Evolutionary conservation across 1,284 basidiomycete species (phyloP).

Genomic region (Cryptococcus sp.): DNA sequence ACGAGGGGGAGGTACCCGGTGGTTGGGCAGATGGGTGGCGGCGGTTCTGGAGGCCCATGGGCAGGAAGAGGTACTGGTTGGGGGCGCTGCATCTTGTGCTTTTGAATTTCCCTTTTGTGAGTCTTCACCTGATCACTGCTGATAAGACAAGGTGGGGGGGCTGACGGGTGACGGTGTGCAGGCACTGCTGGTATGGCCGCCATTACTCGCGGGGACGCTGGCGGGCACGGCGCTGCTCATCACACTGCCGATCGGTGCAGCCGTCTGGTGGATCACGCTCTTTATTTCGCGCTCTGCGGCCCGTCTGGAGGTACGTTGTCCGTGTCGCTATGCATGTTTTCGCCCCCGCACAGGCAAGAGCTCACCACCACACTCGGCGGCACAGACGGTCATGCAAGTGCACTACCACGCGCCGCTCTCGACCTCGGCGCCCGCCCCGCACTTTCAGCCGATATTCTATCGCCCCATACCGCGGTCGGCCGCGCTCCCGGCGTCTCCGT

Average conservation of each 20-base stretch:
- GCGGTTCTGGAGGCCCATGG: slow-evolving; percentile 38
- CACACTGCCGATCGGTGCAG: slow-evolving; percentile 46
- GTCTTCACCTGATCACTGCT: slow-evolving; percentile 8
- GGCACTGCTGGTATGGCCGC: slow-evolving; percentile 47
- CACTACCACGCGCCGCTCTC: slow-evolving; percentile 34
- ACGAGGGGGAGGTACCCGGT: slow-evolving; percentile 18
- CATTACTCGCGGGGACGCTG: slow-evolving; percentile 44
- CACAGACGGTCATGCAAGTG: slow-evolving; percentile 41
- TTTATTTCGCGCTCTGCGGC: slow-evolving; percentile 46
- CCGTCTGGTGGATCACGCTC: slow-evolving; percentile 48
- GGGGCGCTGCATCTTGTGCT: slow-evolving; percentile 39
- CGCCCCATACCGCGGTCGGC: slow-evolving; percentile 22
- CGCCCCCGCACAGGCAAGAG: too few species aligned
- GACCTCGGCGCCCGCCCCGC: slow-evolving; percentile 19
- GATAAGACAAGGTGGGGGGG: neutral
- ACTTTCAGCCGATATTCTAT: slow-evolving; percentile 45
- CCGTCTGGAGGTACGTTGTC: slow-evolving; percentile 32
- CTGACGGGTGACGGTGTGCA: slow-evolving; percentile 5
- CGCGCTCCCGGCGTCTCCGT: too few species aligned
- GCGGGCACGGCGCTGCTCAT: slow-evolving; percentile 47
- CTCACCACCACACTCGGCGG: neutral
- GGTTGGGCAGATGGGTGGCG: slow-evolving; percentile 26
- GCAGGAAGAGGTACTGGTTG: slow-evolving; percentile 34
- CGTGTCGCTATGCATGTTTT: neutral
- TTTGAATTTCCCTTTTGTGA: slow-evolving; percentile 48